Percentiles rank a stretch among this genome's conserved stretches.
Evolutionary conservation across 257 asterid genomes (phyloP).

Genomic region (Jasminum sambac): DNA sequence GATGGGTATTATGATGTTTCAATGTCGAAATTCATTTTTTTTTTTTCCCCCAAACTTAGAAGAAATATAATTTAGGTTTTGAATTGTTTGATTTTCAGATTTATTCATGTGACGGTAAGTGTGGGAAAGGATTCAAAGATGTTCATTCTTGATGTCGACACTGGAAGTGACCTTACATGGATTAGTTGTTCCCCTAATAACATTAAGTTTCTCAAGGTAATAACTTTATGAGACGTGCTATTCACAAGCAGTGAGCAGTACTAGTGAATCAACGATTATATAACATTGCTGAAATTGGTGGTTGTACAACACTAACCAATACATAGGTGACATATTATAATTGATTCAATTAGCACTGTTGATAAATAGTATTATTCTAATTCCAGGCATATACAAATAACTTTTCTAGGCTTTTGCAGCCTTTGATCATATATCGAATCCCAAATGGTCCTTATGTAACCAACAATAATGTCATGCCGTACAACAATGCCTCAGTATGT

Average conservation of each 20-base stretch:
- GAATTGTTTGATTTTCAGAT: constrained; percentile 45
- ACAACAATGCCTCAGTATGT: constrained; percentile 64
- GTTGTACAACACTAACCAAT: no score
- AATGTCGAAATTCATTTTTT: background rate
- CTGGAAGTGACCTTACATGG: constrained; percentile 99
- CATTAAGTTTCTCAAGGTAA: background rate
- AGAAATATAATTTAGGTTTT: background rate
- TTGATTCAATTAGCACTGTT: no score
- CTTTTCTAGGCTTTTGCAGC: background rate
- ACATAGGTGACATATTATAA: no score
- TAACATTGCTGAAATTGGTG: no score
- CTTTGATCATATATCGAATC: constrained; percentile 19
- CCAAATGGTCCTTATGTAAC: constrained; percentile 80
- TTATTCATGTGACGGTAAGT: constrained; percentile 54
- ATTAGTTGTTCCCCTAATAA: constrained; percentile 51
- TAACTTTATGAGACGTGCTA: background rate
- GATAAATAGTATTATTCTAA: no score
- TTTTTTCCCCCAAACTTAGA: background rate
- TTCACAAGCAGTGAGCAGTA: no score
- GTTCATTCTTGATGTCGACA: constrained; percentile 79
- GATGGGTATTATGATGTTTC: background rate
- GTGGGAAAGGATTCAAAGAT: constrained; percentile 72
- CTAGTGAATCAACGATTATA: no score
- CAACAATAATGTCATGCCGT: constrained; percentile 45
- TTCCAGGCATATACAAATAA: background rate